Base-by-base conservation (phyloP, 768 basidiomycete species). In the Hydnomerulius pinastri region DNA sequence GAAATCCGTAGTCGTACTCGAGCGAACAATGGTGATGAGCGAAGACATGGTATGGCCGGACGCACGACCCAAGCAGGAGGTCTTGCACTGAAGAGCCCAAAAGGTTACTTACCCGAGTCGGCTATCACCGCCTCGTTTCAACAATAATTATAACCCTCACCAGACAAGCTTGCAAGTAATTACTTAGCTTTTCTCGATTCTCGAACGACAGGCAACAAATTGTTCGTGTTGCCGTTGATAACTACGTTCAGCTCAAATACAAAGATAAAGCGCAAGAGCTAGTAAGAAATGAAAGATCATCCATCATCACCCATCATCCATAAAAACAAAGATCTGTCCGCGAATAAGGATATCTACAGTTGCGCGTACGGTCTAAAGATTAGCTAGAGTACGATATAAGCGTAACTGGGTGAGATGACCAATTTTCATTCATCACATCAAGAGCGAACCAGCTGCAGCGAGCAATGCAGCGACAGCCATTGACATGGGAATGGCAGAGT, bases 11-110 rank as follows among this genome's bases (percentile, higher is more conserved):
- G 38, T 46, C 78, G 48, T 67, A 81, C 79, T 78, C 51, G 70
- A 57, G 46, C 77, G 77, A 53, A 77, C 76, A 35, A 63, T 67
- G 38, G 66, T 65, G 57, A 80, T 70, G 50, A 81, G 72, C 24
- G 80, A 81, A 70, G 77, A 75, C 63, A 66, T 62, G 55, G 47
- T 52, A 36, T 42, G 25, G 39, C 23, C 23, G 23, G 23, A 24
- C 25, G 20, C 20, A 39, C 38, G 12, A 6, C 20, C 21, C 10
- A 24, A n/a, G n/a, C n/a, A n/a, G n/a, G n/a, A n/a, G n/a, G 13
- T 3, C 10, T 20, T 9, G 21, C 21, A 18, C 17, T 38, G n/a
- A 20, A 10, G 11, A 45, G 30, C 35, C 30, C 11, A 23, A 33
- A 23, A 27, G 41, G 24, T 4, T 6, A 23, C 11, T 30, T 12